Evolutionary conservation across 148 eudicot genomes (phyloP), one percentile per base, ranked within the genome.

Genomic region (Camellia granthamiana): DNA sequence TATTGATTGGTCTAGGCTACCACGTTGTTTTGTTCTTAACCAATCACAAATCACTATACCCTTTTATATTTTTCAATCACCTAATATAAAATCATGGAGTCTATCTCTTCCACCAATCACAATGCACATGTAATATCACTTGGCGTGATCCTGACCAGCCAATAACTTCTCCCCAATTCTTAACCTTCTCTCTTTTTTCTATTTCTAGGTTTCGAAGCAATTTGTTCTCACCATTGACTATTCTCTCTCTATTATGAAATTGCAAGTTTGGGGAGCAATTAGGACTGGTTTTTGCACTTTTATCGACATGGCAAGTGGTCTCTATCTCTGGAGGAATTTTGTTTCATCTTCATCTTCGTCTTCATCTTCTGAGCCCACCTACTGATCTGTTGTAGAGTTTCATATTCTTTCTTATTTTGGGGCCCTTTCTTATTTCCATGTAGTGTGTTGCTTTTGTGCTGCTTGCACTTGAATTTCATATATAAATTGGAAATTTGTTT

Each of bases 251-350:
- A 5, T 38, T 64, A 11, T 60, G 11, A 4, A 61, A 66, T 77
- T 72, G 68, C 85, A 83, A 85, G 84, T 83, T 76, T 78, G 78
- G 54, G 84, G 78, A 55, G 86, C 74, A 19, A 47, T 89, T 21
- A 75, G 64, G 68, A 75, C 74, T 58, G 88, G 88, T 8, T 92
- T 90, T 51, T 89, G 91, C 90, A 86, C 86, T n/a, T 87, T 80
- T 44, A 88, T 92, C 64, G 96, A 92, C 84, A 87, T 90, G 93
- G 96, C 92, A 0, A 92, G 93, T 74, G 91, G 93, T 15, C 89
- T 89, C 30, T 92, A 88, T 78, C 89, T 90, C 9, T 90, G 94
- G 94, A 88, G 89, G 86, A 88, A 90, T 81, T 82, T 92, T 21
- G 81, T 80, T 75, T 79, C 86, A 4, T 81, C 85, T n/a, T 52